Percentiles rank a stretch among this genome's conserved stretches.
These are phyloP conservation scores for Capronia coronata DNA, from an alignment of 2,329 filamentous ascomycete species.

Conservation along the genomic window DNA sequence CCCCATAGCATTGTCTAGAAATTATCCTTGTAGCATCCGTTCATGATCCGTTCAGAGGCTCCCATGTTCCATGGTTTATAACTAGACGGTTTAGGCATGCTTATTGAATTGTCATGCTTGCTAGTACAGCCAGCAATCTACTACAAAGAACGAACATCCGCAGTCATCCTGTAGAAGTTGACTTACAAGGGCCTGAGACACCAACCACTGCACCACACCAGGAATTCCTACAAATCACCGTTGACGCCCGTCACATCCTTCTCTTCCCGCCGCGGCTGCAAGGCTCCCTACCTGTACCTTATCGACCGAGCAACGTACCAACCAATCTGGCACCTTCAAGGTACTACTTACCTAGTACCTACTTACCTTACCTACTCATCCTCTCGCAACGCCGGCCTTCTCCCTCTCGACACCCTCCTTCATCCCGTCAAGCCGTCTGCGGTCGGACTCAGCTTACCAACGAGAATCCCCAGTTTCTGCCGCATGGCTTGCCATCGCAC, in stretches of 20 bases:
- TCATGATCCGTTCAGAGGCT: not conserved
- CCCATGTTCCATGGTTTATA: too few species aligned
- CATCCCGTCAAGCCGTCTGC: too few species aligned
- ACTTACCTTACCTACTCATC: not conserved
- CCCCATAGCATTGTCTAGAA: not conserved
- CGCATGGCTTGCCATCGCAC: not conserved
- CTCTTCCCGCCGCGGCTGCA: not conserved
- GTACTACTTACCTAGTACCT: too few species aligned
- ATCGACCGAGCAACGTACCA: too few species aligned
- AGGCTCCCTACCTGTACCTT: conserved; percentile 3
- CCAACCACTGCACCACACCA: conserved; percentile 5
- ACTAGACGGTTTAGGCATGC: not conserved
- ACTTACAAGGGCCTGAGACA: too few species aligned
- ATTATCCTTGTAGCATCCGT: not conserved
- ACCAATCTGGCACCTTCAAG: too few species aligned
- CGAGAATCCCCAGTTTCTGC: not conserved
- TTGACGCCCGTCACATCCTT: not conserved
- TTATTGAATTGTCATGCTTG: too few species aligned
- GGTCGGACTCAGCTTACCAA: conserved; percentile 5
- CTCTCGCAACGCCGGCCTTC: not conserved
- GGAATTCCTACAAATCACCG: conserved; percentile 1
- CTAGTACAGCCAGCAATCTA: too few species aligned
- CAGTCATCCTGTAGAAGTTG: not conserved
- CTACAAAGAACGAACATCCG: too few species aligned
- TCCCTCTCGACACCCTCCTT: not conserved